Evolutionary conservation across 2,329 filamentous ascomycete genomes (phyloP).

Genomic region (Dichotomopilus funicola): DNA sequence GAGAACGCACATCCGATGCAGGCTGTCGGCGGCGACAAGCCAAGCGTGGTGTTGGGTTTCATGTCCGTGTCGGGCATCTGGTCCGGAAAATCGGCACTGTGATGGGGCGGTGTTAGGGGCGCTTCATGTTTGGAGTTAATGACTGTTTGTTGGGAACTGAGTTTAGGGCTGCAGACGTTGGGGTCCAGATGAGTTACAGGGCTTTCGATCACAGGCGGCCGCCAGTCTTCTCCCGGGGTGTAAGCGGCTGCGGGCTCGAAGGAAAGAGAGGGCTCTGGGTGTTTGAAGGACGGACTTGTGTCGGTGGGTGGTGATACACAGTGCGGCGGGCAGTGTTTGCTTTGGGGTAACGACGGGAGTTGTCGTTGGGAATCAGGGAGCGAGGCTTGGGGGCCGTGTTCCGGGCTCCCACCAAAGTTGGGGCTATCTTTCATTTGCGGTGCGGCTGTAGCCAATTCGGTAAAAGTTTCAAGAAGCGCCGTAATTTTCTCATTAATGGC

Average conservation of each 20-base stretch:
- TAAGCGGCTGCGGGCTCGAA: slow-evolving; percentile 8
- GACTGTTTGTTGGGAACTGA: too few relatives aligned
- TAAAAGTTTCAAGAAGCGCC: not conserved
- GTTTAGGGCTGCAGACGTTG: not conserved
- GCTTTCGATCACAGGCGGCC: not conserved
- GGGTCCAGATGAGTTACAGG: too few relatives aligned
- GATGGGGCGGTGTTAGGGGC: too few relatives aligned
- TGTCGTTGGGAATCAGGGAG: too few relatives aligned
- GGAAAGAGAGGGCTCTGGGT: not conserved
- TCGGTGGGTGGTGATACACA: too few relatives aligned
- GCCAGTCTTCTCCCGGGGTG: slow-evolving; percentile 14
- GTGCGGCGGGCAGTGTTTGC: too few relatives aligned
- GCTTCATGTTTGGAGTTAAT: too few relatives aligned
- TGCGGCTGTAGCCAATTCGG: not conserved
- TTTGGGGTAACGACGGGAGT: too few relatives aligned
- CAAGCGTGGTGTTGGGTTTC: slow-evolving; percentile 21
- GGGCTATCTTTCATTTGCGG: not conserved
- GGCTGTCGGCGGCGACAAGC: slow-evolving; percentile 11
- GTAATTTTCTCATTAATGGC: not conserved
- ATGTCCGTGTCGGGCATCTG: slow-evolving; percentile 17
- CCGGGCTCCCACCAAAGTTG: too few relatives aligned
- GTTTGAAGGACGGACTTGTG: not conserved
- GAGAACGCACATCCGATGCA: too few relatives aligned
- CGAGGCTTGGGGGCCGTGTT: too few relatives aligned
- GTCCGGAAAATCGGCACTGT: too few relatives aligned